These are phyloP conservation scores for Magnaporthiopsis rhizophila DNA, from an alignment of 2,329 filamentous ascomycete species.

Conservation along the genomic window DNA sequence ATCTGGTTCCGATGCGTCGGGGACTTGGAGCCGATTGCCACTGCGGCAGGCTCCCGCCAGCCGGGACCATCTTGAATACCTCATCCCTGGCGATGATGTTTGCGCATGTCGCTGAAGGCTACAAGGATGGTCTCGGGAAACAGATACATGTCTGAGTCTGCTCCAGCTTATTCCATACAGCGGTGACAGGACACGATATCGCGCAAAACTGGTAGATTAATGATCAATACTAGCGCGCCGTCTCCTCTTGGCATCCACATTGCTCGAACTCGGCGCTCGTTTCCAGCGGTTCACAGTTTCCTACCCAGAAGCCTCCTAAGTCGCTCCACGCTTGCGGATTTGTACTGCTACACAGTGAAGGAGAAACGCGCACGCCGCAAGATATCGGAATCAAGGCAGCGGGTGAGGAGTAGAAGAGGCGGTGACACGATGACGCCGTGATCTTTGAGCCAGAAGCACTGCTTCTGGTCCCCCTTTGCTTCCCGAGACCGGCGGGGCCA, in stretches of 20 bases:
- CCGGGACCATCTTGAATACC: background rate
- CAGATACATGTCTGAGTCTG: background rate
- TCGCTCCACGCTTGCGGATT: no score
- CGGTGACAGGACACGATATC: background rate
- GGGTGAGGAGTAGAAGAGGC: background rate
- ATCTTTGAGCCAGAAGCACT: background rate
- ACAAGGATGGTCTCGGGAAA: background rate
- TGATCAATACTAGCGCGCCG: background rate
- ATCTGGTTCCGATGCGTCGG: no score
- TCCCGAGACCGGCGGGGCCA: no score
- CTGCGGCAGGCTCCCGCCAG: no score
- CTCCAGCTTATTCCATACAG: background rate
- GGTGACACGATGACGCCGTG: background rate
- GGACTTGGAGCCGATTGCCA: no score
- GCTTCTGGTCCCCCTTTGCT: background rate
- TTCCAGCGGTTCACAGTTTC: background rate
- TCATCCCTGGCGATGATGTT: background rate
- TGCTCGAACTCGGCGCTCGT: background rate
- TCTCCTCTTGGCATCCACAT: no score
- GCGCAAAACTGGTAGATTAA: background rate
- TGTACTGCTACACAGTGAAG: background rate
- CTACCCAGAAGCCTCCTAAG: no score
- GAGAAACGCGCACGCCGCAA: background rate
- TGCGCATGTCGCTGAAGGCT: no score
- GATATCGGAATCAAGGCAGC: background rate